These are phyloP conservation scores for Cladophialophora bantiana DNA, from an alignment of 2,329 filamentous ascomycete species.

Conservation along the genomic window DNA sequence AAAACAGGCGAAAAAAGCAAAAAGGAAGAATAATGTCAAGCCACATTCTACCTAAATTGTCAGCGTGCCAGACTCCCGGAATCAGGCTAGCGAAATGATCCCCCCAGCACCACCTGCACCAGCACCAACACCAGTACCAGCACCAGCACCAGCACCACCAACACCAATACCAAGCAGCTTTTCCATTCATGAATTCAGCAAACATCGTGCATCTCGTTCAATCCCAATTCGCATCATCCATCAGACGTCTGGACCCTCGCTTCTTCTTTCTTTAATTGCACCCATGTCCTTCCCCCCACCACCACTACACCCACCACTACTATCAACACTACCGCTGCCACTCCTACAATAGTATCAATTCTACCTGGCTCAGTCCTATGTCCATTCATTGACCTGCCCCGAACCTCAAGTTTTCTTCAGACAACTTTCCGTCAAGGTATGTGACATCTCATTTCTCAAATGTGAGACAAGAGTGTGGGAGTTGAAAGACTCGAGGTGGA, in stretches of 20 bases:
- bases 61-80: slow-evolving; percentile 16
- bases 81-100: slow-evolving; percentile 7
- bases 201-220: slow-evolving; percentile 3
- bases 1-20: slow-evolving; percentile 15
- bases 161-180: slow-evolving; percentile 1
- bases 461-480: not conserved
- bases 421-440: not conserved
- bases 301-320: not conserved
- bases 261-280: slow-evolving; percentile 18
- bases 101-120: slow-evolving; percentile 1
- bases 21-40: slow-evolving; percentile 10
- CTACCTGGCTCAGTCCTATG: not conserved
- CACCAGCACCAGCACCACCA: not conserved
- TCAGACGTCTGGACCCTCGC: slow-evolving; percentile 17
- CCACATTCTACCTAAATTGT: slow-evolving; percentile 11
- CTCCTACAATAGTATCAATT: not conserved
- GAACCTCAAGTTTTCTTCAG: not conserved
- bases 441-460: slow-evolving; percentile 1
- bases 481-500: not conserved
- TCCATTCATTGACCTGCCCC: not conserved
- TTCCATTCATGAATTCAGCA: not conserved
- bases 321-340: not conserved
- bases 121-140: not conserved
- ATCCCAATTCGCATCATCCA: slow-evolving; percentile 10
- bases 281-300: slow-evolving; percentile 6